Conservation (phyloP, 2,329 filamentous ascomycete genomes). For the Fusarium bulbicola region DNA sequence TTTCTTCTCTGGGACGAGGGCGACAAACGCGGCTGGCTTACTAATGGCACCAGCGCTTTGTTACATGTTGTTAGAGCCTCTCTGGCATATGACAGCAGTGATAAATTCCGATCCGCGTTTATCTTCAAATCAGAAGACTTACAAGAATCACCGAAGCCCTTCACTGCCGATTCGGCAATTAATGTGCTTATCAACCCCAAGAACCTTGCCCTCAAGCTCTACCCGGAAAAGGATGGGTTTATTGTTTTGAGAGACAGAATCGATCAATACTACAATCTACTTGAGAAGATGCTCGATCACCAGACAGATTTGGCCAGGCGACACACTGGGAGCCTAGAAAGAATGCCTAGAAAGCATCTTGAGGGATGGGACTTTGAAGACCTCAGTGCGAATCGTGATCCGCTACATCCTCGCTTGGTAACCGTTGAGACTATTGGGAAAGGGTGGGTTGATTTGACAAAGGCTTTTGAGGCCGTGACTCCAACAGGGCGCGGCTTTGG, state of each 20-base stretch:
- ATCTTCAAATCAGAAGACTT: fast-evolving
- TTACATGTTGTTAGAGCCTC: not conserved
- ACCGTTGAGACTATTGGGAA: not conserved
- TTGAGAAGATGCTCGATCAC: not conserved
- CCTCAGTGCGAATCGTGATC: not conserved
- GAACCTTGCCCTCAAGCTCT: not conserved
- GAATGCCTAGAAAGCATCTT: fast-evolving
- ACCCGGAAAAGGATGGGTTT: not conserved
- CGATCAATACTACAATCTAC: not conserved
- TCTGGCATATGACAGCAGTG: not conserved
- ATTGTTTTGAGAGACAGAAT: not conserved
- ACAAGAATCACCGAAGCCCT: not conserved
- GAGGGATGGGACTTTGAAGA: not conserved
- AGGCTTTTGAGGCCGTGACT: fast-evolving
- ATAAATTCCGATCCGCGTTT: not conserved
- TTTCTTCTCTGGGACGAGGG: not conserved
- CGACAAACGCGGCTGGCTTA: not conserved
- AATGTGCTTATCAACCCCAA: not conserved
- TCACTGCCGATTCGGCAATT: fast-evolving
- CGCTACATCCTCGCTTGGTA: fast-evolving
- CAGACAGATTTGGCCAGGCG: fast-evolving
- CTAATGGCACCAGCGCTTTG: not conserved
- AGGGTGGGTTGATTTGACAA: not conserved
- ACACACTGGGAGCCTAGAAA: fast-evolving
- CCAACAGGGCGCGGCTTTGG: not conserved